Evolutionary conservation across 73 alveolate species (phyloP).

Genomic region (Uronychia binucleata): DNA sequence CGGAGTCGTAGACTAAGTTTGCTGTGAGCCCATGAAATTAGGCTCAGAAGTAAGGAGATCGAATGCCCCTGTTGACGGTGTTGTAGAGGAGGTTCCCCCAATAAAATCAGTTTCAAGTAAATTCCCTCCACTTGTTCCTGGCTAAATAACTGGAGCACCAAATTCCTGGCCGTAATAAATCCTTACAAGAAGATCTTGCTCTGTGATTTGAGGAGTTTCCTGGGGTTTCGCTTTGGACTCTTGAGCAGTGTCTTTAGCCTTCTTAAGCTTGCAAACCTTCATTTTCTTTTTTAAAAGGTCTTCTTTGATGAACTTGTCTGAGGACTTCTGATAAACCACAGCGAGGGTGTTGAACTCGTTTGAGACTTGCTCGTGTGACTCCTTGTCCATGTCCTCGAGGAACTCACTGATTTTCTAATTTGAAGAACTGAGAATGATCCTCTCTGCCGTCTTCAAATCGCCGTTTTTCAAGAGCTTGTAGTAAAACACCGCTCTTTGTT

Average conservation of each 20-base stretch:
- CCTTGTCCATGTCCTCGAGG: constrained; percentile 56
- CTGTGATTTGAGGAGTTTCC: background rate
- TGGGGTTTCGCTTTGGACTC: background rate
- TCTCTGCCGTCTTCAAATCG: constrained; percentile 47
- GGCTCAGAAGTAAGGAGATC: background rate
- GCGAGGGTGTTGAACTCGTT: constrained; percentile 61
- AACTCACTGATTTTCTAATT: constrained; percentile 22
- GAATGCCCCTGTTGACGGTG: background rate
- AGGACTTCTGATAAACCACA: constrained; percentile 63
- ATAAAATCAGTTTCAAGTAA: background rate
- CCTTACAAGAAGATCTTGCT: constrained; percentile 3
- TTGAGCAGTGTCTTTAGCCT: background rate
- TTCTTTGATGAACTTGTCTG: constrained; percentile 55
- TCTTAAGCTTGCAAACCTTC: background rate
- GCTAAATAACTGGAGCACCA: background rate
- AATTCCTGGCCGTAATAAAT: background rate
- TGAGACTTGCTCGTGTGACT: constrained; percentile 33
- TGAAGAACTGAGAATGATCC: constrained; percentile 25
- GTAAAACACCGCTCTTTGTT: constrained; percentile 77
- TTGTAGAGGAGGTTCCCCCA: background rate
- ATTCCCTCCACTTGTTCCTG: background rate
- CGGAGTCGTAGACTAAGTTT: background rate
- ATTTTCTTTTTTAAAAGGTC: constrained; percentile 7
- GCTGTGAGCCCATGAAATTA: too few relatives aligned
- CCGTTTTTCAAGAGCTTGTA: constrained; percentile 65